phyloP scores from a whole-genome alignment of 805 yeast species.

The Candida easanensis region DNA sequence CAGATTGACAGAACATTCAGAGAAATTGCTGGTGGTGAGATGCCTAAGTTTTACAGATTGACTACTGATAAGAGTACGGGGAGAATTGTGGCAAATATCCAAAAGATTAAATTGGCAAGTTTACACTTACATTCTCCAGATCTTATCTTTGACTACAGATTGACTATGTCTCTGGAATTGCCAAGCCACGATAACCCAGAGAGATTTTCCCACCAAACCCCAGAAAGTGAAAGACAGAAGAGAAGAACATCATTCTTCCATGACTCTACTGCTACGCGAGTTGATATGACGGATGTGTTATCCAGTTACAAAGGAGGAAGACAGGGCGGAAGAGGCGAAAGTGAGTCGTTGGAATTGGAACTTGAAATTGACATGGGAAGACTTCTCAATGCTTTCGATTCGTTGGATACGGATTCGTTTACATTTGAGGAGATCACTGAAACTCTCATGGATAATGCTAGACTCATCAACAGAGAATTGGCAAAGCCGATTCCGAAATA shows the following conservation, averaged over 20 bases:
- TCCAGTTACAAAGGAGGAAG: conserved; percentile 27
- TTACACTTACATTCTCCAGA: conserved; percentile 72
- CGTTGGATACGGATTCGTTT: conserved; percentile 42
- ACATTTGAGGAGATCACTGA: conserved; percentile 59
- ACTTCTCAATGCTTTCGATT: conserved; percentile 38
- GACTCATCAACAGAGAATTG: conserved; percentile 33
- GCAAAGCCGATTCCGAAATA: conserved; percentile 13
- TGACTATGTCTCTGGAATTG: conserved; percentile 73
- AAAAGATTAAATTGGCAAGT: conserved; percentile 72
- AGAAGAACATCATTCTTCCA: conserved; percentile 73
- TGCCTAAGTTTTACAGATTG: conserved; percentile 62
- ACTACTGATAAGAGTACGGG: conserved; percentile 68
- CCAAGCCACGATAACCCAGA: conserved; percentile 62
- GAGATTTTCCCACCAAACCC: conserved; percentile 51
- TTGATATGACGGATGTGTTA: conserved; percentile 66
- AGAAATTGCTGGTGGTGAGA: conserved; percentile 59
- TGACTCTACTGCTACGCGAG: conserved; percentile 66
- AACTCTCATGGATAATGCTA: conserved; percentile 58
- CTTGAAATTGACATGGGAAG: conserved; percentile 47
- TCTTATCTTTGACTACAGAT: conserved; percentile 70
- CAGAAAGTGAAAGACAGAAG: conserved; percentile 61
- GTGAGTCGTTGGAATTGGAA: conserved; percentile 45
- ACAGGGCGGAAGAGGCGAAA: conserved; percentile 15
- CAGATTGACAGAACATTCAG: conserved; percentile 61
- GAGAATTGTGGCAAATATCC: conserved; percentile 63